Percentiles rank a stretch among this genome's conserved stretches.
Conservation (phyloP, 2,329 filamentous ascomycete genomes). For the Colletotrichum chlorophyti region DNA sequence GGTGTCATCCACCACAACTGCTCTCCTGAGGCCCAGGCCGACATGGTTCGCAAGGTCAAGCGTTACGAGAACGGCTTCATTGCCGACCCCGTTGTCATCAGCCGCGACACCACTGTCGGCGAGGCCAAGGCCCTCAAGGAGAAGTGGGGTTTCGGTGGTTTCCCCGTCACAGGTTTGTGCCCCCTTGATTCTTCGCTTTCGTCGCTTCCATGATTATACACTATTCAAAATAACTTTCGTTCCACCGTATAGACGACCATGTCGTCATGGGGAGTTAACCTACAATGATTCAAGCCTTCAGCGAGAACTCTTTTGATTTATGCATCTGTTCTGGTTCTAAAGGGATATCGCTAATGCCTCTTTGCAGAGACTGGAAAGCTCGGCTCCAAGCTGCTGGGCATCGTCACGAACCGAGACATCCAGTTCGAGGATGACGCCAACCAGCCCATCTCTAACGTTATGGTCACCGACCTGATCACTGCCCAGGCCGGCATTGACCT, state of each 20-base stretch:
- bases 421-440: slow-evolving; percentile 86
- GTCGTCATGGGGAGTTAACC: slow-evolving; percentile 82
- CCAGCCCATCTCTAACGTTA: slow-evolving; percentile 83
- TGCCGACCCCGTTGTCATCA: slow-evolving; percentile 91
- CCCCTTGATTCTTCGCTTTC: slow-evolving; percentile 29
- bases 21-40: slow-evolving; percentile 94
- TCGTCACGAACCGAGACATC: slow-evolving; percentile 97
- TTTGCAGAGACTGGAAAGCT: slow-evolving; percentile 84
- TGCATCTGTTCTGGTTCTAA: slow-evolving; percentile 1
- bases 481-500: slow-evolving; percentile 84
- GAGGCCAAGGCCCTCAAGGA: slow-evolving; percentile 94
- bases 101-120: slow-evolving; percentile 83
- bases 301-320: slow-evolving; percentile 17
- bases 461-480: slow-evolving; percentile 94
- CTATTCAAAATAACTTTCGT: slow-evolving; percentile 98
- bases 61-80: slow-evolving; percentile 99
- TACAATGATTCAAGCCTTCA: slow-evolving; percentile 40
- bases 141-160: slow-evolving; percentile 98
- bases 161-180: slow-evolving; percentile 94
- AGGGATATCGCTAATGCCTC: slow-evolving; percentile 44
- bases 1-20: slow-evolving; percentile 99
- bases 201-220: slow-evolving; percentile 76
- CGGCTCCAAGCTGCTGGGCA: slow-evolving; percentile 94
- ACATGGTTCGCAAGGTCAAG: slow-evolving; percentile 99
- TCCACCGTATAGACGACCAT: slow-evolving; percentile 89